Conservation (phyloP, 2,329 filamentous ascomycete species). For the Clarireedia paspali region DNA sequence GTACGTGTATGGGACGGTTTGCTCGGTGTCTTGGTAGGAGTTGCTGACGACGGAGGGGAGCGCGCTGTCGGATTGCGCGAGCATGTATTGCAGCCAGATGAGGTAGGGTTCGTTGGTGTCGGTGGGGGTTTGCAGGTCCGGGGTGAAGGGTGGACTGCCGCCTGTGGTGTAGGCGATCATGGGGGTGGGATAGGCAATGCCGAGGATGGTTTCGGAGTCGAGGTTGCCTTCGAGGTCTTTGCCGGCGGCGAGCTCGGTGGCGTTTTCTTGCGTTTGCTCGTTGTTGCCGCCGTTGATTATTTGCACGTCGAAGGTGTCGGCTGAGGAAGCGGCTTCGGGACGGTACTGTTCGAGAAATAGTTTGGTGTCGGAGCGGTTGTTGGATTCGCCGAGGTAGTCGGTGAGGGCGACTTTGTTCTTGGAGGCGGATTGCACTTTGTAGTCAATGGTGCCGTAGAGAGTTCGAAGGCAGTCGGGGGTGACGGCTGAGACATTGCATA, state of each 20-base stretch:
- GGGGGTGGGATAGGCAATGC: constrained; percentile 44
- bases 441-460: constrained; percentile 21
- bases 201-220: constrained; percentile 47
- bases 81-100: constrained; percentile 44
- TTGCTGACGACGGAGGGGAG: constrained; percentile 49
- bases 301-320: constrained; percentile 8
- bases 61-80: constrained; percentile 33
- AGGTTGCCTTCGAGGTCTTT: constrained; percentile 43
- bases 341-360: constrained; percentile 19
- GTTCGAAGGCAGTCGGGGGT: constrained; percentile 22
- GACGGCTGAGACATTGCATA: constrained; percentile 45
- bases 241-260: constrained; percentile 9
- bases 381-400: constrained; percentile 21
- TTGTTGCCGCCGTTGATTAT: constrained; percentile 10
- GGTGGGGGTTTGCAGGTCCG: constrained; percentile 31
- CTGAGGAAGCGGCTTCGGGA: constrained; percentile 13
- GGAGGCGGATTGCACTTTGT: constrained; percentile 12
- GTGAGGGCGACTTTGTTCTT: constrained; percentile 20
- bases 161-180: constrained; percentile 48
- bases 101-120: constrained; percentile 47
- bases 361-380: constrained; percentile 20
- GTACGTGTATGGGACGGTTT: constrained; percentile 44
- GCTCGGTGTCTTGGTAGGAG: constrained; percentile 51
- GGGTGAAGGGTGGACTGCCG: constrained; percentile 44
- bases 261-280: constrained; percentile 12